Evolutionary conservation across 1,139 yeast species (phyloP), one percentile per base, ranked within the genome.

Genomic region (Meyerozyma sp.): DNA sequence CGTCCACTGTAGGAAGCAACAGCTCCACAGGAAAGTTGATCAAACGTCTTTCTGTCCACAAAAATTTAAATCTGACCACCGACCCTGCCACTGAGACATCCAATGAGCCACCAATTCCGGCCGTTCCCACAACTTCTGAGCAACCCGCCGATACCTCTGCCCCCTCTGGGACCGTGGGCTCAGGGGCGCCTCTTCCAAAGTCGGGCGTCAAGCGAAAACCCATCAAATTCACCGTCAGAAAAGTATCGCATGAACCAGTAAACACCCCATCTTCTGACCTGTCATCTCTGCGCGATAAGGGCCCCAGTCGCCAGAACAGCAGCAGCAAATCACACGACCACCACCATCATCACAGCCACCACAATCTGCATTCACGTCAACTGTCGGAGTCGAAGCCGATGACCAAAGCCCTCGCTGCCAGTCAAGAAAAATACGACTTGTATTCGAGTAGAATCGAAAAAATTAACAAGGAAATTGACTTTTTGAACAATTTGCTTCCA

Each of bases 141-240:
- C 29, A 10, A 32, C 6, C 21, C 10, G 21, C 13, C 37, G 37
- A 5, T 4, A 4, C 27, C 27, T 6, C 23, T 21, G 8, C 23
- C 3, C 8, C 23, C 8, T 21, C 23, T 21, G 23, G 23, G 23
- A 21, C 23, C 8, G 23, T 4, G 8, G 23, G 23, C 2, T 21
- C 23, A 21, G 23, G 23, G 5, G 20, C 3, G 2, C 14, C 14
- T 6, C 37, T 34, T 34, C 37, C 37, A 11, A 34, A 34, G 37
- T 10, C 37, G 21, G 37, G n/a, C 3, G 10, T 47, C 13, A 40
- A 43, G 25, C 58, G 51, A 41, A 68, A 65, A 44, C 71, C 76
- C 8, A 57, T 71, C 43, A 68, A 62, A 46, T 72, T 72, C 49
- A 70, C 73, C 4, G 76, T 72, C 4, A 58, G 76, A 36, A 70